Base-by-base conservation (phyloP, 2,329 filamentous ascomycete species). In the Eutypella sp. region DNA sequence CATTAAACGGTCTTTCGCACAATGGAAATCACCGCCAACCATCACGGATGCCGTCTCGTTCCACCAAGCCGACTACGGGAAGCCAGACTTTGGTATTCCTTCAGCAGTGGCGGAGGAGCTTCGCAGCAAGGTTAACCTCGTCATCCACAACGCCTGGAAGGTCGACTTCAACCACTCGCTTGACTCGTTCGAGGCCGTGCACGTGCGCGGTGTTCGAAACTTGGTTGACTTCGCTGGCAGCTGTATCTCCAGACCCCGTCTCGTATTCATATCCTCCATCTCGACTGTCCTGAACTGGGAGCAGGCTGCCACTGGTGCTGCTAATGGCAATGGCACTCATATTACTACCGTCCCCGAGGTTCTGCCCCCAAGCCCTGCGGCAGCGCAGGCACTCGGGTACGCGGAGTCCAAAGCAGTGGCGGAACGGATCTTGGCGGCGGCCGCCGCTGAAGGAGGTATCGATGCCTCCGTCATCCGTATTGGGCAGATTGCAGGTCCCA, bases 131-230 rank as follows among this genome's bases (percentile, higher is more conserved):
- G 40, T 34, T 15, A 38, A 37, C 19, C n/a, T 33, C 13, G 39
- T 53, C 31, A 50, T 56, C 23, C 57, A 58, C 40, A 58, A 51
- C n/a, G 53, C 57, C 13, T 60, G 58, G 48, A 55, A 47, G 5
- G 59, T 57, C 5, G 51, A 57, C 41, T 57, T 57, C 49, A 57
- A 56, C 22, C 51, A 52, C 5, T 23, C 41, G 16, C 48, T 58
- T 19, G 45, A 48, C 3, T 48, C 53, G 4, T 57, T 57, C 34
- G 50, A 52, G 45, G 42, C 41, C 9, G 41, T 44, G 0, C 51
- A 56, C 39, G 46, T 57, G 23, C 40, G 42, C 13, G 49, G 54
- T 5, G 49, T 55, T 8, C 46, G 51, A 2, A 19, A 53, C 37
- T 27, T 56, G 4, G 27, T 54, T 3, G 42, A 52, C 41, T 45